Evolutionary conservation across 148 eudicot genomes (phyloP), one percentile per base, ranked within the genome.

Genomic region (Chenopodium berlandieri): DNA sequence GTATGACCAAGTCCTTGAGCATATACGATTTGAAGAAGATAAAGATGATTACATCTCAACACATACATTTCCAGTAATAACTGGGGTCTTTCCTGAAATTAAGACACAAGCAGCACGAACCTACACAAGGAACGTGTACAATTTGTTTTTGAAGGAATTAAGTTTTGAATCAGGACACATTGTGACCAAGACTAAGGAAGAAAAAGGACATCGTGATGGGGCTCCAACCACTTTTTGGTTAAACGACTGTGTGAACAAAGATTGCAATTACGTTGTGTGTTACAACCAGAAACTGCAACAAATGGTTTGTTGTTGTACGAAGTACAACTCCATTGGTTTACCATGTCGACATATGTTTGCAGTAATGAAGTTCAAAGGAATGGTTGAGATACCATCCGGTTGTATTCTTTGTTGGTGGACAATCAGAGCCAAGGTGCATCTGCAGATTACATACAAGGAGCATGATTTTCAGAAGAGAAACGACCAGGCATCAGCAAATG

Each of bases 301-400:
- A 19, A 74, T 74, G 77, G 16, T 1, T 12, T 74, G 77, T 74
- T 74, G 64, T 8, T 74, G 77, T 7, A 4, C 25, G 32, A 50
- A 50, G 10, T 14, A 50, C 3, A 63, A 74, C 2, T 48, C 63
- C 0, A 4, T 74, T 12, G 77, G 77, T 0, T 50, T 46, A 13
- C 77, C 77, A 3, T 74, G 77, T 16, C 62, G 34, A 23, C 62
- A 74, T 23, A 74, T 74, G 62, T 74, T 50, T 25, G 62, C 11
- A 4, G 62, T 74, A 0, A 74, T 74, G 63, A 74, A 47, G 19
- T 34, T 3, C 20, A 44, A 19, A 22, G 25, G 50, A 9, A 71
- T 71, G 46, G 48, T 16, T 6, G 25, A 32, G 16, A 71, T 71
- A 17, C 74, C 74, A 17, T 1, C 7, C 1, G 74, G 74, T 4